phyloP scores from a whole-genome alignment of 2,329 filamentous ascomycete genomes.

The Scleromitrula shiraiana region DNA sequence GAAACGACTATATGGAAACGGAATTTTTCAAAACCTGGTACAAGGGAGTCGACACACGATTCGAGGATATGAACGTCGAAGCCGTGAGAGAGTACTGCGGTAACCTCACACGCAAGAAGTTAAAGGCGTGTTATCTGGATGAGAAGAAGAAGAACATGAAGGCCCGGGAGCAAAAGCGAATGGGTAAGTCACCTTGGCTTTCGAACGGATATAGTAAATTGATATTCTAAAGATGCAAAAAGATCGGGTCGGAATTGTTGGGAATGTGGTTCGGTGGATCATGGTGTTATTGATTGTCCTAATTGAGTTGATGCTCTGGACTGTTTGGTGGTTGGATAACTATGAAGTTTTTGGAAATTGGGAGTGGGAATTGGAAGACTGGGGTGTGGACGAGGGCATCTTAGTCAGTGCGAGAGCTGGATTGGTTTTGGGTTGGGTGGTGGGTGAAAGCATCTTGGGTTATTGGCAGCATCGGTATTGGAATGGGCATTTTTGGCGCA shows the following conservation, averaged over 20 bases:
- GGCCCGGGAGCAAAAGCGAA: neutral
- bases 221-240: conserved; percentile 8
- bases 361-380: neutral
- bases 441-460: neutral
- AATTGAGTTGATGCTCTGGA: conserved; percentile 6
- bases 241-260: neutral
- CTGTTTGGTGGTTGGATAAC: conserved; percentile 3
- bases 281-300: conserved; percentile 5
- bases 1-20: conserved; percentile 4
- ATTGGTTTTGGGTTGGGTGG: conserved; percentile 3
- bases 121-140: conserved; percentile 7
- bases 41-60: conserved; percentile 6
- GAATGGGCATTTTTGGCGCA: neutral
- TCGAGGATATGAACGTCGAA: conserved; percentile 7
- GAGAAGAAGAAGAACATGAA: conserved; percentile 7
- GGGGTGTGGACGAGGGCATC: neutral
- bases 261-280: neutral
- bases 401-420: neutral
- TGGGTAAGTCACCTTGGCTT: neutral
- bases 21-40: conserved; percentile 8
- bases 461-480: neutral
- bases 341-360: neutral
- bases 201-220: neutral
- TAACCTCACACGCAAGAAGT: conserved; percentile 7
- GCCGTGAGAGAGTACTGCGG: conserved; percentile 5